A percentile compares a stretch with the other conserved stretches of the same genome.
These are phyloP conservation scores for Fusarium tricinctum DNA, from an alignment of 2,329 filamentous ascomycete genomes.

Conservation along the genomic window DNA sequence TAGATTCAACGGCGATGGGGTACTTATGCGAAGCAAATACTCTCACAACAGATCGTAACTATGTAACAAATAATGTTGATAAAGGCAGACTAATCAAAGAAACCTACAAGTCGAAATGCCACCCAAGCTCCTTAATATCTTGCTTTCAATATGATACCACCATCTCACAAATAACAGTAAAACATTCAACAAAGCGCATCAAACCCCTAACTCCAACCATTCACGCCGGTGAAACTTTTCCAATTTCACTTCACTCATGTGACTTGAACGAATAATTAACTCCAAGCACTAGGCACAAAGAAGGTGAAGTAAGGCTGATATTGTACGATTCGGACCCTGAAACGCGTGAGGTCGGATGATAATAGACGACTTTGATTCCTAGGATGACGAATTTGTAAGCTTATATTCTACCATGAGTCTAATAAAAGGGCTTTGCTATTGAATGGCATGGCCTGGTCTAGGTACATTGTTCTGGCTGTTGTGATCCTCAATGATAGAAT, in stretches of 20 bases:
- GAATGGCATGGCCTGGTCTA: neutral
- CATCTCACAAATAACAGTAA: neutral
- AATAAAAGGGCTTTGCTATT: neutral
- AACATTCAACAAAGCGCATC: constrained; percentile 5
- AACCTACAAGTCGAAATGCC: neutral
- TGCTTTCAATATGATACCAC: neutral
- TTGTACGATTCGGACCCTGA: constrained; percentile 21
- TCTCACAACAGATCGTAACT: no score
- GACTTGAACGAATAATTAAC: neutral
- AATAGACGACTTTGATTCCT: constrained; percentile 1
- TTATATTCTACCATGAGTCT: neutral
- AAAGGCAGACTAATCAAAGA: neutral
- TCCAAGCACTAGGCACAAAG: neutral
- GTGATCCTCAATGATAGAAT: neutral
- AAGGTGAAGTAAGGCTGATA: neutral
- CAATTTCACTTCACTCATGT: neutral
- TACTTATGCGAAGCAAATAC: no score
- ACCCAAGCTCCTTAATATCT: neutral
- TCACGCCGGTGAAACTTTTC: neutral
- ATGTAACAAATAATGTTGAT: neutral
- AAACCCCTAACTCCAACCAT: neutral
- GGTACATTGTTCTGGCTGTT: neutral
- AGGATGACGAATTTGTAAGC: neutral
- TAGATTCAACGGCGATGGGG: no score
- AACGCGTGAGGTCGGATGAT: constrained; percentile 38